Conservation (phyloP, 78 protist species). For the Dictyostelium capitatum region DNA sequence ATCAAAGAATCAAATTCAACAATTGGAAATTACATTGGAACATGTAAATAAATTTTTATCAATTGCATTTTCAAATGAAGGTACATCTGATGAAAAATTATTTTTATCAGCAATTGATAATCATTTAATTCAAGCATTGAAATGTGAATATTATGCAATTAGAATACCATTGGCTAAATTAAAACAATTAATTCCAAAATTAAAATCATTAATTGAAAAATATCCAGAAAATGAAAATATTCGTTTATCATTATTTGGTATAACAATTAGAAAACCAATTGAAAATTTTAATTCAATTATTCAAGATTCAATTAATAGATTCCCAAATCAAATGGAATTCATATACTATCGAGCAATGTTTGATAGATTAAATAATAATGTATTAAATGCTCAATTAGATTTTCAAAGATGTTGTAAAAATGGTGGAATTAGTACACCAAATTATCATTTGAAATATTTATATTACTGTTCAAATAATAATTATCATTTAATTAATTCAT, state of each 20-base stretch:
- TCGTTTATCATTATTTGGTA: not conserved
- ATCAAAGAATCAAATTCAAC: not conserved
- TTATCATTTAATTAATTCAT: too few relatives aligned
- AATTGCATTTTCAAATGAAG: not conserved
- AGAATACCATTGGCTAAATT: not conserved
- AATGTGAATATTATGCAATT: not conserved
- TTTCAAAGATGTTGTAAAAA: not conserved
- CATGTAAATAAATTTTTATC: not conserved
- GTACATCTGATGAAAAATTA: not conserved
- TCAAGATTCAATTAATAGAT: not conserved
- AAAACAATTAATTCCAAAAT: not conserved
- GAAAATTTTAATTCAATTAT: not conserved
- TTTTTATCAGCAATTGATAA: not conserved
- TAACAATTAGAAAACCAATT: conserved; percentile 20
- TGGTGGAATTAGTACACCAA: too few relatives aligned
- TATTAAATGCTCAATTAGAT: not conserved
- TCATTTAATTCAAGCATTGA: not conserved
- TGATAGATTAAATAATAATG: not conserved
- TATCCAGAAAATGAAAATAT: not conserved
- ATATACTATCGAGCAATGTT: not conserved
- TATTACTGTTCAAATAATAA: too few relatives aligned
- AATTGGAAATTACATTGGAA: not conserved
- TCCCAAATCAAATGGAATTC: conserved; percentile 5
- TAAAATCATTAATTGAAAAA: not conserved
- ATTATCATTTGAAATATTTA: too few relatives aligned